These are phyloP conservation scores for Coelastrella sp. DNA, from an alignment of 139 green algal genomes.

Conservation along the genomic window DNA sequence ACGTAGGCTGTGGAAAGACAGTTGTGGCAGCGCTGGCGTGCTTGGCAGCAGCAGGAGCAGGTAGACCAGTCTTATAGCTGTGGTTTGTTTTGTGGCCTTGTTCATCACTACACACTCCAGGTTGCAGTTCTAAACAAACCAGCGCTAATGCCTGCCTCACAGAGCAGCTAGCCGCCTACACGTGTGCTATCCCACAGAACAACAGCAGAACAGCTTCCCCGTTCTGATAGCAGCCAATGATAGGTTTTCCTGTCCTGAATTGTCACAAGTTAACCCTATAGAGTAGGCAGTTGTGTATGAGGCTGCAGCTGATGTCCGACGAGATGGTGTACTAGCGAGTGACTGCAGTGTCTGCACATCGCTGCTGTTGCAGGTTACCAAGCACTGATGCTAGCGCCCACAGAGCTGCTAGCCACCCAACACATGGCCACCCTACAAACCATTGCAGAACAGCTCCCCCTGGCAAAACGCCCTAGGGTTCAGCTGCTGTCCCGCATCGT, in stretches of 20 bases:
- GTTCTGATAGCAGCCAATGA: too few relatives aligned
- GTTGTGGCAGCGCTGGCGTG: constrained; percentile 90
- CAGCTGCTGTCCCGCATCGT: constrained; percentile 66
- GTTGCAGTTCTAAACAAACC: constrained; percentile 55
- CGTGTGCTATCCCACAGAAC: constrained; percentile 63
- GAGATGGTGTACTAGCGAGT: too few relatives aligned
- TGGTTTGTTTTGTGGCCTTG: not conserved
- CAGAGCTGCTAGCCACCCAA: constrained; percentile 90
- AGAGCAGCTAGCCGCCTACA: constrained; percentile 86
- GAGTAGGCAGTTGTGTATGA: too few relatives aligned
- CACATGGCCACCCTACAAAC: constrained; percentile 65
- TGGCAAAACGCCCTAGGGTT: constrained; percentile 9
- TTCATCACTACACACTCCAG: not conserved
- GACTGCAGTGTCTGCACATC: not conserved
- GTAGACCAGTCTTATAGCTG: not conserved
- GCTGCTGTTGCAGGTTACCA: constrained; percentile 59
- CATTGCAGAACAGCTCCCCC: constrained; percentile 60
- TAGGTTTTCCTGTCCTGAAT: too few relatives aligned
- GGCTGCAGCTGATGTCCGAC: too few relatives aligned
- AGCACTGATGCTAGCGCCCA: constrained; percentile 91
- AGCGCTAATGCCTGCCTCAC: constrained; percentile 92
- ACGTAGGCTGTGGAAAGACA: constrained; percentile 97
- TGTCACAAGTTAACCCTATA: too few relatives aligned
- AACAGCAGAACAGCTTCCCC: constrained; percentile 61
- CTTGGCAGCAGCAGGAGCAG: constrained; percentile 72